Percentiles rank a stretch among this genome's conserved stretches.
Evolutionary conservation across 2,329 filamentous ascomycete genomes (phyloP).

Genomic region (Beauveria pseudobassiana): DNA sequence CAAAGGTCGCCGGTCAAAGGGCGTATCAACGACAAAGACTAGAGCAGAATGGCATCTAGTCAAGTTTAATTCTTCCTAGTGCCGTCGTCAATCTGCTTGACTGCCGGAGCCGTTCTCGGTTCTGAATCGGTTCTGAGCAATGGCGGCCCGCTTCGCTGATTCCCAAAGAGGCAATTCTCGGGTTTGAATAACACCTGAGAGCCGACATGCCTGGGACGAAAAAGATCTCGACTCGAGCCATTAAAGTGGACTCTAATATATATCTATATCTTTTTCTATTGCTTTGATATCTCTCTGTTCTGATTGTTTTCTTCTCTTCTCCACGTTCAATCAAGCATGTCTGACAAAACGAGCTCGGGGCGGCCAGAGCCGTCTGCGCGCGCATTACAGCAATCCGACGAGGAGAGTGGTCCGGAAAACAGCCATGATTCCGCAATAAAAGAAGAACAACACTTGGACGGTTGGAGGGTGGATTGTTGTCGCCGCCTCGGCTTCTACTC

Average conservation of each 20-base stretch:
- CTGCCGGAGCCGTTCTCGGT: not conserved
- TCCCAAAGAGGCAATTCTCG: constrained; percentile 7
- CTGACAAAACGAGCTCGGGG: not conserved
- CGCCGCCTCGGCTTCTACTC: constrained; percentile 17
- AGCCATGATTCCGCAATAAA: not conserved
- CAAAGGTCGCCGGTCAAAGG: not conserved
- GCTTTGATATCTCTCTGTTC: not conserved
- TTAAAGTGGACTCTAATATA: constrained; percentile 1
- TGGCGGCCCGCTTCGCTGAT: not conserved
- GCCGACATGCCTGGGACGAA: not conserved
- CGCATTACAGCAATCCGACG: not conserved
- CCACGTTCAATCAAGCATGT: not conserved
- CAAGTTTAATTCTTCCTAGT: not conserved
- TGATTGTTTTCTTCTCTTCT: not conserved
- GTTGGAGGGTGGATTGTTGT: constrained; percentile 20
- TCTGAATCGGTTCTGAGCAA: not conserved
- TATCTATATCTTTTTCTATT: not conserved
- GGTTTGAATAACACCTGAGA: constrained; percentile 6
- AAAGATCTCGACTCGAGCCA: not conserved
- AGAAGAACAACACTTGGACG: constrained; percentile 9
- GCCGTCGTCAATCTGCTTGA: not conserved
- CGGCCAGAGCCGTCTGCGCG: not conserved
- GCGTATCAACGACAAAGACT: not conserved
- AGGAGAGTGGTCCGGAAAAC: constrained; percentile 4
- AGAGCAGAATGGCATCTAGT: not conserved